Evolutionary conservation across 2,329 filamentous ascomycete species (phyloP).

Genomic region (Ustilaginoidea virens): DNA sequence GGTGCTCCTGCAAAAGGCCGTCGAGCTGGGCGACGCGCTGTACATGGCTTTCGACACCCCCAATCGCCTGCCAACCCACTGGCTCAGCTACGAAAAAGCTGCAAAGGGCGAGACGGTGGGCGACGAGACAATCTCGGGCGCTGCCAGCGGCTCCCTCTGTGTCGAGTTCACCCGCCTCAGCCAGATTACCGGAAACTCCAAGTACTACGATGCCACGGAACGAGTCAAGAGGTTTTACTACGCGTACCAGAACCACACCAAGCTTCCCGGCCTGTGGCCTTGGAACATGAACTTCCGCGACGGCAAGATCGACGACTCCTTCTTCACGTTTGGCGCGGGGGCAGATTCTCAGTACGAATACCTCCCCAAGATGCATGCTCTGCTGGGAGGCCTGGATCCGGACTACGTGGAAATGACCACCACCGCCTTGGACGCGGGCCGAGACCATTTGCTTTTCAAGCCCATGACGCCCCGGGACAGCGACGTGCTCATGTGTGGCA

Average conservation of each 20-base stretch:
- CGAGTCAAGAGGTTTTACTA: conserved; percentile 56
- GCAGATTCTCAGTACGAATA: conserved; percentile 43
- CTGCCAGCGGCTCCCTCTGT: conserved; percentile 47
- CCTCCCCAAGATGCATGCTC: conserved; percentile 39
- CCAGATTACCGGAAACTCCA: conserved; percentile 55
- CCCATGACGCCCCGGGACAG: conserved; percentile 46
- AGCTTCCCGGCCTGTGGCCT: conserved; percentile 60
- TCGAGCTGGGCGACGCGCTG: conserved; percentile 37
- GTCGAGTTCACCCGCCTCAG: conserved; percentile 62
- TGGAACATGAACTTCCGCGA: conserved; percentile 43
- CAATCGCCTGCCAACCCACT: conserved; percentile 33
- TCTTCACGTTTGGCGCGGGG: conserved; percentile 29
- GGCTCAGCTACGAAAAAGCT: conserved; percentile 27
- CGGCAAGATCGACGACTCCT: conserved; percentile 25
- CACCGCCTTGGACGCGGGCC: conserved; percentile 43
- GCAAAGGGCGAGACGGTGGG: conserved; percentile 21
- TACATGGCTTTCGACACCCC: conserved; percentile 38
- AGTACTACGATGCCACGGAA: conserved; percentile 63
- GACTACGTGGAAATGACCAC: conserved; percentile 53
- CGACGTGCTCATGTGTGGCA: conserved; percentile 45
- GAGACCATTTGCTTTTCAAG: conserved; percentile 48
- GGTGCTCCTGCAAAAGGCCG: conserved; percentile 31
- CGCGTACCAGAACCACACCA: conserved; percentile 47
- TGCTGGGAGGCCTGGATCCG: conserved; percentile 49
- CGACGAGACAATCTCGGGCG: conserved; percentile 22